Percentiles rank a stretch among this genome's conserved stretches.
Evolutionary conservation across 768 basidiomycete species (phyloP).

Genomic region (Tulasnella sp.): DNA sequence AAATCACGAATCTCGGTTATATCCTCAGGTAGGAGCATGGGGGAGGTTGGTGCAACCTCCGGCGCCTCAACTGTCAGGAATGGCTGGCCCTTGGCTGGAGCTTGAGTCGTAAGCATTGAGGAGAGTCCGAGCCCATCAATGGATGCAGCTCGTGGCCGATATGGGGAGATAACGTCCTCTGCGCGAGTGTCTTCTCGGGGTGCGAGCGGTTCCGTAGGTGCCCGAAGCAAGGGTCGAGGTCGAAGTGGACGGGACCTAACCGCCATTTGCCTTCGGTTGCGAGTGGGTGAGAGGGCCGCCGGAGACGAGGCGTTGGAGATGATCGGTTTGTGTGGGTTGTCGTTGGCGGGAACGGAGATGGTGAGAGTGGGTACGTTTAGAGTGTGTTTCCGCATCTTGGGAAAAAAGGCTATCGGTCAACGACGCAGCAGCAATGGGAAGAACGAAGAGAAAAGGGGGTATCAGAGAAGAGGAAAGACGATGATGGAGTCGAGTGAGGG

Average conservation of each 20-base stretch:
- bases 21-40: slow-evolving; percentile 26
- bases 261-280: slow-evolving; percentile 4
- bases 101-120: background rate
- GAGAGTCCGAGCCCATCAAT: background rate
- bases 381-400: background rate
- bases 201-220: background rate
- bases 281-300: slow-evolving; percentile 13
- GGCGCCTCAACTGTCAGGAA: background rate
- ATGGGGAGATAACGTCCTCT: slow-evolving; percentile 16
- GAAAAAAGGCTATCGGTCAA: background rate
- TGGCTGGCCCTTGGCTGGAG: background rate
- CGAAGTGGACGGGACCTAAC: background rate
- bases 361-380: background rate
- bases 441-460: slow-evolving; percentile 11
- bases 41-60: background rate
- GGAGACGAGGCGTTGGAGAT: slow-evolving; percentile 12
- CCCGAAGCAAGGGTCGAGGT: background rate
- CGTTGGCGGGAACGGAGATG: background rate
- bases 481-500: background rate
- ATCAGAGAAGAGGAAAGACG: background rate
- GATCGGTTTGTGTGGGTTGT: slow-evolving; percentile 5
- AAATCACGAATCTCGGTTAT: slow-evolving; percentile 33
- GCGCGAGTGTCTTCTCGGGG: background rate
- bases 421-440: background rate
- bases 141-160: background rate